phyloP scores from a whole-genome alignment of 129 eudicot species.

The Centrapalus pauciflorus region DNA sequence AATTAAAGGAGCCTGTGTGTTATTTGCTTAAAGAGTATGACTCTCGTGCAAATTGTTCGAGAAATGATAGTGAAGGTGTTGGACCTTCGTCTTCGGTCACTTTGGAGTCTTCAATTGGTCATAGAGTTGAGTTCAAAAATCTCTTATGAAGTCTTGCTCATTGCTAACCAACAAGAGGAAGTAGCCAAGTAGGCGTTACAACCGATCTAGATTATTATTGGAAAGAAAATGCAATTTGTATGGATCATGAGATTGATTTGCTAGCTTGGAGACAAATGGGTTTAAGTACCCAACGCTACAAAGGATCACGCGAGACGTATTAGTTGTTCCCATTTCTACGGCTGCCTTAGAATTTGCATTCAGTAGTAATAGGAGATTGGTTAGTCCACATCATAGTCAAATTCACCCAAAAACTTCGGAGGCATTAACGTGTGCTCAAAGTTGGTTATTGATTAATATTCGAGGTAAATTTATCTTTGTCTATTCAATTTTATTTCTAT shows the following conservation, averaged over 20 bases:
- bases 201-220: neutral
- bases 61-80: neutral
- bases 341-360: slow-evolving; percentile 12
- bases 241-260: slow-evolving; percentile 3
- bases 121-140: neutral
- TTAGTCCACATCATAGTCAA: slow-evolving; percentile 11
- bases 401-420: neutral
- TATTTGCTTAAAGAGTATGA: neutral
- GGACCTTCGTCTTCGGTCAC: neutral
- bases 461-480: neutral
- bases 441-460: neutral
- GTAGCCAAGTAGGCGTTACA: neutral
- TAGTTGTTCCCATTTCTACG: slow-evolving; percentile 15
- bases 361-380: neutral
- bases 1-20: neutral
- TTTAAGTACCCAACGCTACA: slow-evolving; percentile 16
- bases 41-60: neutral
- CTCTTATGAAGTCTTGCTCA: neutral
- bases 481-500: neutral
- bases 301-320: slow-evolving; percentile 15
- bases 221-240: too few species aligned
- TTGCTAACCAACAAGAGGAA: neutral
- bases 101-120: neutral
- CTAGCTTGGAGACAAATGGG: neutral
- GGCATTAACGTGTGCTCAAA: slow-evolving; percentile 10